Base-by-base conservation (phyloP, 805 yeast genomes). In the Metschnikowia henanensis region DNA sequence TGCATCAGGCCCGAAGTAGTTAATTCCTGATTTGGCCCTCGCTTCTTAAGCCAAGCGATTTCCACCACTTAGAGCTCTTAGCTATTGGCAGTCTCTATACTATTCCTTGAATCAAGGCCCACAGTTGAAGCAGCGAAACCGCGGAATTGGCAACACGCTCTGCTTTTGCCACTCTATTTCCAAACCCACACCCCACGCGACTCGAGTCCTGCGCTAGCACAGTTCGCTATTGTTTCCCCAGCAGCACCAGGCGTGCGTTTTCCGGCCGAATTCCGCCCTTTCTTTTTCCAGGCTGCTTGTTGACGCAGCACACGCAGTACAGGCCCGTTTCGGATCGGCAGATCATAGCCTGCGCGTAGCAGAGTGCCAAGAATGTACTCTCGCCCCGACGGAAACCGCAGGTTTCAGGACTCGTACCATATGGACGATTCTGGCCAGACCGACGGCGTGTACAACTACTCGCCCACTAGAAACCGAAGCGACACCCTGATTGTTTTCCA, bases 381-480 rank as follows among this genome's bases (percentile, higher is more conserved):
- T 13, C 45, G 45, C 21, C 33, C 31, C 2, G 25, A 22, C 21
- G 39, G 37, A 35, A 31, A 36, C 21, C 36, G 30, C 30, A n/a
- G 45, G 35, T 30, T 35, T 33, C 44, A 21, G 16, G 37, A 41
- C 22, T 20, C 37, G 30, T 41, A 35, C 38, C 21, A 19, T 3
- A 31, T 19, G 32, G 37, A 35, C 39, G 40, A 36, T 18, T 15
- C 40, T 15, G 35, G 44, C 20, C 52, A 49, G 31, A 40, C 46
- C 13, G 32, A 43, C n/a, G 55, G 52, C 3, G 37, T 37, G 20
- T 43, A 52, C 49, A 46, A 51, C 43, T 52, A 49, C 39, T 38
- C 47, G 12, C 35, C 34, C 20, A 28, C 43, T 15, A 17, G 47
- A 21, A 33, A 35, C 33, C 32, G 44, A 29, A 50, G 54, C 46